Percentiles rank a stretch among this genome's conserved stretches.
These are phyloP conservation scores for Clonostachys sp. DNA, from an alignment of 2,329 filamentous ascomycete species.

Conservation along the genomic window DNA sequence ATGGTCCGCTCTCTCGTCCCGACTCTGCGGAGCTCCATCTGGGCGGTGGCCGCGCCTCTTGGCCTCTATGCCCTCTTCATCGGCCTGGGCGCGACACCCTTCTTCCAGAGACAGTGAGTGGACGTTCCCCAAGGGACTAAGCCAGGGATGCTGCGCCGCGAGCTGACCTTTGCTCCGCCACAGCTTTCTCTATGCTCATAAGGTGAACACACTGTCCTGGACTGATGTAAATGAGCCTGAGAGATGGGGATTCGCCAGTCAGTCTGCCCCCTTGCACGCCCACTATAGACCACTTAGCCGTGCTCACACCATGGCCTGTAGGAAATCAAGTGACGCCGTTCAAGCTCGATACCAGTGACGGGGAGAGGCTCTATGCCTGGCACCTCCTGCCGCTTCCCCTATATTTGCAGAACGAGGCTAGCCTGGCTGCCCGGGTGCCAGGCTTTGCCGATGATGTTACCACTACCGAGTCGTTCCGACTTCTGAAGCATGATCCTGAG, in stretches of 20 bases:
- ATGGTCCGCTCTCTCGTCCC: slow-evolving; percentile 1
- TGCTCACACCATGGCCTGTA: slow-evolving; percentile 21
- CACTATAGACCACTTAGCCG: neutral
- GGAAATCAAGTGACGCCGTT: slow-evolving; percentile 89
- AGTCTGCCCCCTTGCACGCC: slow-evolving; percentile 5
- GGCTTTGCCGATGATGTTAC: slow-evolving; percentile 51
- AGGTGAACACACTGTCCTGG: slow-evolving; percentile 68
- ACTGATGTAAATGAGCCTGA: slow-evolving; percentile 73
- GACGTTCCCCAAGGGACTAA: neutral
- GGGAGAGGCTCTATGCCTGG: slow-evolving; percentile 81
- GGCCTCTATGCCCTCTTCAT: slow-evolving; percentile 64
- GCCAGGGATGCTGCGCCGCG: neutral
- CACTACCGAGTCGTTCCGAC: slow-evolving; percentile 50
- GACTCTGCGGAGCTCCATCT: slow-evolving; percentile 32
- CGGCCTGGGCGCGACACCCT: slow-evolving; percentile 60
- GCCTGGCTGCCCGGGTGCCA: slow-evolving; percentile 46
- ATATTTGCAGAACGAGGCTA: slow-evolving; percentile 67
- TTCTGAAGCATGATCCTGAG: slow-evolving; percentile 59
- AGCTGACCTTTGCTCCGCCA: slow-evolving; percentile 6
- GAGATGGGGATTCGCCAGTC: slow-evolving; percentile 81
- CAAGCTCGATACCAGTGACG: slow-evolving; percentile 68
- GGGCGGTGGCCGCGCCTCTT: slow-evolving; percentile 53
- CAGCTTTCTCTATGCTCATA: slow-evolving; percentile 81
- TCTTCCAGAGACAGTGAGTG: slow-evolving; percentile 75
- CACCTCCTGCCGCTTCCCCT: slow-evolving; percentile 78